Base-by-base conservation (phyloP, 2,329 filamentous ascomycete genomes). In the Talaromyces albobiverticillius region DNA sequence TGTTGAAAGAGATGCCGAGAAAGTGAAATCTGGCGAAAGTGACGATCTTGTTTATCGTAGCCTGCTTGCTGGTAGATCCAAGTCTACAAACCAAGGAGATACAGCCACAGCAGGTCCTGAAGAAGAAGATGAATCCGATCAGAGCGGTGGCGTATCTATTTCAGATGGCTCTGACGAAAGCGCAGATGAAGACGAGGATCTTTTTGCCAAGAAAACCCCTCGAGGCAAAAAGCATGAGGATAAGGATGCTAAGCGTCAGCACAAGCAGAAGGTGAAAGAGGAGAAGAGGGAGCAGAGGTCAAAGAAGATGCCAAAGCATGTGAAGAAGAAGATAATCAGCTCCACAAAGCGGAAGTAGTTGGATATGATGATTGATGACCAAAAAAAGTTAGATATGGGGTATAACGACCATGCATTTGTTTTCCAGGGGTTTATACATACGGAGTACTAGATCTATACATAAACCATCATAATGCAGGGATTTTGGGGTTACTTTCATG, bases 241-340 rank as follows among this genome's bases (percentile, higher is more conserved):
- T 64, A 96, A 96, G 73, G 90, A 96, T 11, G 84, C 83, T 56
- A 97, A 96, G 71, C 88, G 86, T 61, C 84, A 84, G 60, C 94
- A 96, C 71, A 99, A 99, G 71, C 83, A 84, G 69, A 87, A 88
- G 1, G 88, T 96, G 62, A 99, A 97, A 75, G 93, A 96, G 66
- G 93, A 92, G 65, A 96, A 96, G 77, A 85, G 90, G 32, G 92
- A 96, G 71, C 91, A 95, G 77, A 80, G 94, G 57, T 90, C 93
- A 71, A 88, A 89, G 3, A 99, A 99, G 79, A 95, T 99, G 75
- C 93, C 94, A 0, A 99, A 99, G 76, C 85, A 95, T 68, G 61
- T 96, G 31, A 99, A 99, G 82, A 97, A 96, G 79, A 89, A 88
- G 69, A 73, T 95, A 55, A 83, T 95, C 23, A 81, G 80, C 53